phyloP scores from a whole-genome alignment of 2,329 filamentous ascomycete species.

The Alternaria viburni region DNA sequence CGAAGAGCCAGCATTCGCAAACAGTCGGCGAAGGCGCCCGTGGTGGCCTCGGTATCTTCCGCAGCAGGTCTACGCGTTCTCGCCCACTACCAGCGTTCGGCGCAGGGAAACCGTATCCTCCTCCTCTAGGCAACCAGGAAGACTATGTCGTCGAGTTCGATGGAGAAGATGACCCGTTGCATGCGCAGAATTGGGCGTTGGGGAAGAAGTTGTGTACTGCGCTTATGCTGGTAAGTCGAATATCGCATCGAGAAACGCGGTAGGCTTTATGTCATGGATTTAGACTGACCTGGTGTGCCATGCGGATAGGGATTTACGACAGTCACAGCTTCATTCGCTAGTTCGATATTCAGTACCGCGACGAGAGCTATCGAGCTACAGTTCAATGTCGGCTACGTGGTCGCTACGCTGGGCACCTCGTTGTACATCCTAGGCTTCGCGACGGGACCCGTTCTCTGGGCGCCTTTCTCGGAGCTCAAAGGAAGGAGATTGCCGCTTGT shows the following conservation, averaged over 20 bases:
- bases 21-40: slow-evolving; percentile 71
- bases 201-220: slow-evolving; percentile 76
- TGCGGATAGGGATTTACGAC: slow-evolving; percentile 67
- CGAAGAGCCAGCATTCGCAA: slow-evolving; percentile 70
- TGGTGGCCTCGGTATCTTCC: slow-evolving; percentile 31
- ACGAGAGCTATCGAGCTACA: slow-evolving; percentile 40
- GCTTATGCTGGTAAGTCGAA: slow-evolving; percentile 58
- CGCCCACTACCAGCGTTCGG: slow-evolving; percentile 73
- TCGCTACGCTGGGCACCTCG: slow-evolving; percentile 58
- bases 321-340: slow-evolving; percentile 69
- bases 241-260: background rate
- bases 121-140: slow-evolving; percentile 70
- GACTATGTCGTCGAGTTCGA: slow-evolving; percentile 80
- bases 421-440: slow-evolving; percentile 60
- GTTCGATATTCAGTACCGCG: slow-evolving; percentile 52
- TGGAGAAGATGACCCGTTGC: slow-evolving; percentile 79
- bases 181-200: slow-evolving; percentile 86
- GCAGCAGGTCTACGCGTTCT: slow-evolving; percentile 54
- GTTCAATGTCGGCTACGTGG: slow-evolving; percentile 56
- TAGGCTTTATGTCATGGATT: background rate
- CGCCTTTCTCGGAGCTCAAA: slow-evolving; percentile 60
- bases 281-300: background rate
- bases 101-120: slow-evolving; percentile 76
- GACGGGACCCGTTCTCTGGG: slow-evolving; percentile 53
- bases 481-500: slow-evolving; percentile 58